Conservation (phyloP, 495 filamentous ascomycete genomes). For the Durotheca rogersii region DNA sequence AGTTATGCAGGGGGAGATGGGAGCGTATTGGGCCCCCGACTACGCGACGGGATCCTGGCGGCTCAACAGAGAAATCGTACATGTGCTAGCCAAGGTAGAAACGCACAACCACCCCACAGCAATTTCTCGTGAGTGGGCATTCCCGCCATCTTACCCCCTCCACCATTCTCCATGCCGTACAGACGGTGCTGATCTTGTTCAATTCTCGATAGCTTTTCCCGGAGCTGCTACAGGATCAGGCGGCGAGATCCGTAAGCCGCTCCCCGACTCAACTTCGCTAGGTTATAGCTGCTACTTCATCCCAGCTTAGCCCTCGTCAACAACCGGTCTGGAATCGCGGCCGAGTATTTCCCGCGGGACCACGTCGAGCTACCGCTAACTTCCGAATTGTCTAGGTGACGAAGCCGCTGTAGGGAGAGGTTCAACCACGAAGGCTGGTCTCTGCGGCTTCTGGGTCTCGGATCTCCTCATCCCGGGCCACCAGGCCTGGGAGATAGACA, state of each 20-base stretch:
- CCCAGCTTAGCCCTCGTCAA: no score
- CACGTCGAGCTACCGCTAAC: background rate
- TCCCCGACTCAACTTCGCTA: background rate
- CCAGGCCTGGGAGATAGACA: conserved; percentile 80
- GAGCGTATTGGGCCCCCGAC: conserved; percentile 81
- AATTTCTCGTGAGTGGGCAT: conserved; percentile 60
- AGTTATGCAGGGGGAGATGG: conserved; percentile 75
- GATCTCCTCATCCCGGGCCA: conserved; percentile 85
- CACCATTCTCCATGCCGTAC: conserved; percentile 54
- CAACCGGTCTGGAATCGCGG: no score
- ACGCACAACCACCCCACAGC: conserved; percentile 98
- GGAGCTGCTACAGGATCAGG: conserved; percentile 94
- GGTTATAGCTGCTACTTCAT: background rate
- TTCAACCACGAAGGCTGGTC: conserved; percentile 88
- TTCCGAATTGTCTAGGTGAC: conserved; percentile 47
- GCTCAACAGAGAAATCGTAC: conserved; percentile 80
- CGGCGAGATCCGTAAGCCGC: conserved; percentile 70
- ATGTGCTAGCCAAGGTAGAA: conserved; percentile 92
- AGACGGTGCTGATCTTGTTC: no score
- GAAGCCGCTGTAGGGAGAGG: conserved; percentile 93
- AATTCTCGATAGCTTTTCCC: conserved; percentile 47
- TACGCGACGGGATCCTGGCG: conserved; percentile 83
- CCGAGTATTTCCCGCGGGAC: background rate
- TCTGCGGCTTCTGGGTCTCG: conserved; percentile 91
- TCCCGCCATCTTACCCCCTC: conserved; percentile 25